phyloP scores from a whole-genome alignment of 208 protist species.

The Leptomonas pyrrhocoris region DNA sequence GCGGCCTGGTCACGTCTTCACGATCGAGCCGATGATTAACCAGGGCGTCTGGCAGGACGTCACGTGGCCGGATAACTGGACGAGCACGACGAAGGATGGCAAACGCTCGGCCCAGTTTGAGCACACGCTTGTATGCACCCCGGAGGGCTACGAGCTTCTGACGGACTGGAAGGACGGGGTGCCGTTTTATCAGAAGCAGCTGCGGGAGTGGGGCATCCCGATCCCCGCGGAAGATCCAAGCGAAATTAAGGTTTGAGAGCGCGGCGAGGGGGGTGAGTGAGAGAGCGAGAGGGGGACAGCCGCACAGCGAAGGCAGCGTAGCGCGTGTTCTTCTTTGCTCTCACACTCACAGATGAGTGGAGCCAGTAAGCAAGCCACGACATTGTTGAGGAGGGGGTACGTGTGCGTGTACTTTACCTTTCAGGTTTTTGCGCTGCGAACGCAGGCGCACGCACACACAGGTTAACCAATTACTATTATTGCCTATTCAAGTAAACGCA shows the following conservation, averaged over 20 bases:
- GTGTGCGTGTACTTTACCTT: slow-evolving; percentile 16
- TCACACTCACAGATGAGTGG: neutral
- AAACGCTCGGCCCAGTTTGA: slow-evolving; percentile 98
- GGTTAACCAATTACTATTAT: neutral
- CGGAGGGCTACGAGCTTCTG: slow-evolving; percentile 85
- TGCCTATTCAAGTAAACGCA: neutral
- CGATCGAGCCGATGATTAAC: slow-evolving; percentile 99
- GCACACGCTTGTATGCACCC: slow-evolving; percentile 97
- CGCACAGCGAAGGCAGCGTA: neutral
- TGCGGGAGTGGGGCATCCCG: slow-evolving; percentile 68
- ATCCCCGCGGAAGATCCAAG: slow-evolving; percentile 58
- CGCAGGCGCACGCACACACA: neutral
- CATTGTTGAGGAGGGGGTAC: neutral
- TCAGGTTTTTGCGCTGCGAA: neutral
- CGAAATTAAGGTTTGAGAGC: slow-evolving; percentile 55
- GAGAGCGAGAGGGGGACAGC: too few species aligned
- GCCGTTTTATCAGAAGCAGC: slow-evolving; percentile 89
- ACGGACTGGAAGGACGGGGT: slow-evolving; percentile 86
- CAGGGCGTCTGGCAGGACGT: slow-evolving; percentile 91
- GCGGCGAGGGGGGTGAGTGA: neutral
- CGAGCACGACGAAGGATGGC: slow-evolving; percentile 94
- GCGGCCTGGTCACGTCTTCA: slow-evolving; percentile 96
- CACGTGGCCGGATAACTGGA: slow-evolving; percentile 97
- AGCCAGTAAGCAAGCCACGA: neutral
- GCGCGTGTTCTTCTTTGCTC: neutral